Evolutionary conservation across 2,329 filamentous ascomycete genomes (phyloP).

Genomic region (Penicillium sp.): DNA sequence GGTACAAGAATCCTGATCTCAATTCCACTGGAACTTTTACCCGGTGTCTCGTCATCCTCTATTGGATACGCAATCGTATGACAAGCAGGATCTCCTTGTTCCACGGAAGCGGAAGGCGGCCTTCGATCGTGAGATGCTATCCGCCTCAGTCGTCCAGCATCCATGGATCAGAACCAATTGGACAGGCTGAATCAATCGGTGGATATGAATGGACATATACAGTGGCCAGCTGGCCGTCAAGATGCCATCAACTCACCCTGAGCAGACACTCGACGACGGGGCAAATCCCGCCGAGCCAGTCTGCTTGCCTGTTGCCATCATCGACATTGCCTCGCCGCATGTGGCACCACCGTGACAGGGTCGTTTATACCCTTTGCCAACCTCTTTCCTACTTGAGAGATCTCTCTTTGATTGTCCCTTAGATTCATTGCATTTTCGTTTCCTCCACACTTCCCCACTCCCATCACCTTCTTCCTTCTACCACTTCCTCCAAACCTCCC

Average conservation of each 20-base stretch:
- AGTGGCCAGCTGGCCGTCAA: background rate
- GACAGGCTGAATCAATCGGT: background rate
- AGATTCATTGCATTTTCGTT: constrained; percentile 19
- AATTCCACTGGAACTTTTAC: background rate
- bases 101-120: background rate
- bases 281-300: background rate
- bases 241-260: background rate
- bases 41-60: background rate
- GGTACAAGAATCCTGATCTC: background rate
- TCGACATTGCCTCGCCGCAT: background rate
- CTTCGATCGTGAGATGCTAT: background rate
- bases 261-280: background rate
- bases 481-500: background rate
- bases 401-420: background rate
- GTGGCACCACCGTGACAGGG: constrained; percentile 11
- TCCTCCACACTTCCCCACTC: background rate
- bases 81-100: background rate
- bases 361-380: background rate
- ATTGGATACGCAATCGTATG: background rate
- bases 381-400: background rate
- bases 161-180: background rate
- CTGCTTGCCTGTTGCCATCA: constrained; percentile 10
- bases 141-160: background rate
- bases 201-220: background rate
- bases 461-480: background rate